Evolutionary conservation across 2,329 filamentous ascomycete species (phyloP).

Genomic region (Cladosporium sp.): DNA sequence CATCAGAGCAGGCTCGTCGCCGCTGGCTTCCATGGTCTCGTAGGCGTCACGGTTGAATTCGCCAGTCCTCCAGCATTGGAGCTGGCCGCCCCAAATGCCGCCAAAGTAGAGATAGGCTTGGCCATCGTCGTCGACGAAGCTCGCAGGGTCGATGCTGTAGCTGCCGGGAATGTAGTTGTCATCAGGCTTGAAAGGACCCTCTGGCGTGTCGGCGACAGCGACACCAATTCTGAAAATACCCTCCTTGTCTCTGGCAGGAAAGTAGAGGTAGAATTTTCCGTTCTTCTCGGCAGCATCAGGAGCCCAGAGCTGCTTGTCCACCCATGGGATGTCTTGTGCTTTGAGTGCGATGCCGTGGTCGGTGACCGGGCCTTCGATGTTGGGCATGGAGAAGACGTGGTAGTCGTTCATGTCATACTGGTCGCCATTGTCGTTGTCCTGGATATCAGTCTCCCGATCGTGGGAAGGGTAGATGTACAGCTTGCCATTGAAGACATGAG

Average conservation of each 20-base stretch:
- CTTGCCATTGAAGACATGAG: slow-evolving; percentile 71
- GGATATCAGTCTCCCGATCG: slow-evolving; percentile 69
- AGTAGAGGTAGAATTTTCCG: slow-evolving; percentile 72
- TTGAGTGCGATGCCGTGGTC: slow-evolving; percentile 70
- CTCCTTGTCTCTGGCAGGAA: slow-evolving; percentile 67
- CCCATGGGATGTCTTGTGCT: slow-evolving; percentile 68
- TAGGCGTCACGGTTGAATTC: slow-evolving; percentile 49
- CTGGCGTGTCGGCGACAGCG: slow-evolving; percentile 58
- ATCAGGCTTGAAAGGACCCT: slow-evolving; percentile 67
- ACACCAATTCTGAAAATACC: slow-evolving; percentile 73
- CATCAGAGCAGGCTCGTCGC: slow-evolving; percentile 56
- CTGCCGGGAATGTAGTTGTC: slow-evolving; percentile 61
- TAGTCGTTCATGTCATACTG: slow-evolving; percentile 84
- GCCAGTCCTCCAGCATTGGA: slow-evolving; percentile 67
- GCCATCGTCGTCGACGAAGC: slow-evolving; percentile 66
- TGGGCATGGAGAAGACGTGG: slow-evolving; percentile 67
- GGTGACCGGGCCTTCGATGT: slow-evolving; percentile 55
- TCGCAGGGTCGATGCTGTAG: slow-evolving; percentile 73
- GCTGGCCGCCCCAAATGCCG: slow-evolving; percentile 74
- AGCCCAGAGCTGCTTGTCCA: slow-evolving; percentile 74
- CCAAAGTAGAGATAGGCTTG: slow-evolving; percentile 70
- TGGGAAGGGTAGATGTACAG: slow-evolving; percentile 80
- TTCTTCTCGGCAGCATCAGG: slow-evolving; percentile 68
- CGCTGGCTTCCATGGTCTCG: slow-evolving; percentile 38
- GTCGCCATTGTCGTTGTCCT: slow-evolving; percentile 79